phyloP scores from a whole-genome alignment of 352 stramenopile genomes.

The Peronosclerospora sorghi region DNA sequence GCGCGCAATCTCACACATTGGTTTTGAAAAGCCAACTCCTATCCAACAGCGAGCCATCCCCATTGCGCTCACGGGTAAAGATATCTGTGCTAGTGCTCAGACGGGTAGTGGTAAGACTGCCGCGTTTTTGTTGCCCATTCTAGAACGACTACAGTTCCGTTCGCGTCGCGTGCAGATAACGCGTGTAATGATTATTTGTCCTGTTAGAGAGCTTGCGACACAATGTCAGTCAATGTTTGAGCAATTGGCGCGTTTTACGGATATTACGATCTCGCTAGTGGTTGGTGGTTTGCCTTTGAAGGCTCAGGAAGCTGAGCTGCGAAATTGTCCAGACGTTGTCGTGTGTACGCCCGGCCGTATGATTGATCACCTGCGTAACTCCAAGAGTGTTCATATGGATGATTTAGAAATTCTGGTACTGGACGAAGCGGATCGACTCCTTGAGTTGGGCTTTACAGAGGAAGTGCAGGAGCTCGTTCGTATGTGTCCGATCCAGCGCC shows the following conservation, averaged over 20 bases:
- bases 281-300: constrained; percentile 89
- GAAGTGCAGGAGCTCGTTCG: constrained; percentile 95
- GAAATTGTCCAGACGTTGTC: constrained; percentile 92
- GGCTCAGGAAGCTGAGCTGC: constrained; percentile 92
- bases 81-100: constrained; percentile 96
- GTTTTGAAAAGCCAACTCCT: constrained; percentile 94
- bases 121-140: constrained; percentile 94
- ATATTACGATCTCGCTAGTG: constrained; percentile 88
- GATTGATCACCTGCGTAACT: constrained; percentile 97
- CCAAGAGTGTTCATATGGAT: constrained; percentile 92
- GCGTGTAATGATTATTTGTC: constrained; percentile 94
- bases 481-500: constrained; percentile 88
- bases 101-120: constrained; percentile 98
- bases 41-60: constrained; percentile 92
- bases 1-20: constrained; percentile 91
- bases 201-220: constrained; percentile 95
- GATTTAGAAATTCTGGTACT: constrained; percentile 96
- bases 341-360: constrained; percentile 97
- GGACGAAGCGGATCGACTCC: constrained; percentile 90
- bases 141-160: constrained; percentile 95
- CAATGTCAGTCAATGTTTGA: constrained; percentile 94
- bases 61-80: constrained; percentile 89
- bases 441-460: constrained; percentile 98
- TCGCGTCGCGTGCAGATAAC: constrained; percentile 79
- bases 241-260: constrained; percentile 92